Conservation (phyloP, 129 eudicot genomes). For the Flaveria trinervia region DNA sequence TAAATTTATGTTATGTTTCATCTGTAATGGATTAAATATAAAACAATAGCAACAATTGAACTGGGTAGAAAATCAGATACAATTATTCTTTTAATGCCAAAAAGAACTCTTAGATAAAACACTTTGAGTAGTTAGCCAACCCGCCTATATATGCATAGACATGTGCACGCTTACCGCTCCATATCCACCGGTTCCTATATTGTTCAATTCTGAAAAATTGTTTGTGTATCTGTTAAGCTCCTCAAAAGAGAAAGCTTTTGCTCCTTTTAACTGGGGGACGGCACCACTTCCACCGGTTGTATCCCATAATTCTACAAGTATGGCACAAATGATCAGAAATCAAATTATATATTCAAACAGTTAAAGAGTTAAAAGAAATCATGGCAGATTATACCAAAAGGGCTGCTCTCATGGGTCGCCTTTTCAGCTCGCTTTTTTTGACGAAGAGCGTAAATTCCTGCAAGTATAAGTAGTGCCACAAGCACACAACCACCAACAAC, state of each 20-base stretch:
- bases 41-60: not conserved
- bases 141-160: not conserved
- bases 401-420: slow-evolving; percentile 41
- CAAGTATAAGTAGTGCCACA: slow-evolving; percentile 38
- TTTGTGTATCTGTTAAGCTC: slow-evolving; percentile 59
- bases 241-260: slow-evolving; percentile 57
- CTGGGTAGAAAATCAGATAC: not conserved
- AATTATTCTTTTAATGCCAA: not conserved
- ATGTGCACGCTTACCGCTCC: slow-evolving; percentile 49
- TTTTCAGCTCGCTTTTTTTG: slow-evolving; percentile 50
- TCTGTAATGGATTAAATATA: not conserved
- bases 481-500: slow-evolving; percentile 46
- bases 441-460: slow-evolving; percentile 50
- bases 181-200: slow-evolving; percentile 72
- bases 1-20: not conserved
- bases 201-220: slow-evolving; percentile 51
- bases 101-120: not conserved
- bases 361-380: not conserved
- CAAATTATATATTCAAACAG: not conserved
- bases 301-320: slow-evolving; percentile 67
- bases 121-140: not conserved
- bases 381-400: slow-evolving; percentile 43
- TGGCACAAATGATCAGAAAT: not conserved
- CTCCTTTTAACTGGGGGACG: slow-evolving; percentile 70
- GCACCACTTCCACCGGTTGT: slow-evolving; percentile 47